phyloP scores from a whole-genome alignment of 768 basidiomycete species.

The Punctularia strigosozonata region DNA sequence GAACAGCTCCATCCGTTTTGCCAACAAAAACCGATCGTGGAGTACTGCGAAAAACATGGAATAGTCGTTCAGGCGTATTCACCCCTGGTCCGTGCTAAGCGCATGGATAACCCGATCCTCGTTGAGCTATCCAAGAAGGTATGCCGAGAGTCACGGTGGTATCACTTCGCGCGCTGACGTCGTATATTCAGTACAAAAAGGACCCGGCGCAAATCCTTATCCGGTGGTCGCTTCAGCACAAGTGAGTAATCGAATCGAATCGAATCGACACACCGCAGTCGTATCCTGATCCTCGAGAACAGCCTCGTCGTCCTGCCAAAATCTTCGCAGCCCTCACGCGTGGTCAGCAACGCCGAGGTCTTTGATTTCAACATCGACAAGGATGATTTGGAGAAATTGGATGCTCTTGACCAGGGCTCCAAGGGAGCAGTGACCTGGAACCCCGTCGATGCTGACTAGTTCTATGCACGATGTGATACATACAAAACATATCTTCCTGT shows the following conservation, averaged over 20 bases:
- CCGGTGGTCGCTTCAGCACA: slow-evolving; percentile 83
- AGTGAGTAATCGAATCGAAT: slow-evolving; percentile 29
- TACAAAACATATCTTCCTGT: no score
- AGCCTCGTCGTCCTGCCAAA: slow-evolving; percentile 82
- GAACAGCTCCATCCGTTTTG: slow-evolving; percentile 70
- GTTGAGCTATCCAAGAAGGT: slow-evolving; percentile 15
- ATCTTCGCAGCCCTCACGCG: slow-evolving; percentile 56
- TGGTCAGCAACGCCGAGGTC: slow-evolving; percentile 59
- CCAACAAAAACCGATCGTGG: slow-evolving; percentile 69
- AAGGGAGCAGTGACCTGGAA: slow-evolving; percentile 77
- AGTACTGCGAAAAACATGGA: slow-evolving; percentile 36
- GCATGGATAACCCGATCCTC: slow-evolving; percentile 12
- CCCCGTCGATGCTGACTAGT: slow-evolving; percentile 49
- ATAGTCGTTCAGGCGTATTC: slow-evolving; percentile 28
- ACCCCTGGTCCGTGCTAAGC: slow-evolving; percentile 18
- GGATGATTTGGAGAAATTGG: slow-evolving; percentile 55
- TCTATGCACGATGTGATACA: no score
- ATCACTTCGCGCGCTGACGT: not conserved
- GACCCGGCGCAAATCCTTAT: slow-evolving; percentile 73
- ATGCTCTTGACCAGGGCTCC: slow-evolving; percentile 61
- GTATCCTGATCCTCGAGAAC: not conserved
- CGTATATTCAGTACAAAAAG: slow-evolving; percentile 32
- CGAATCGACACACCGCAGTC: not conserved
- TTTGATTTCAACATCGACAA: slow-evolving; percentile 61
- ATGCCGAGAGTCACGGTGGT: not conserved